Evolutionary conservation across 768 basidiomycete species (phyloP).

Genomic region (Lyophyllum decastes): DNA sequence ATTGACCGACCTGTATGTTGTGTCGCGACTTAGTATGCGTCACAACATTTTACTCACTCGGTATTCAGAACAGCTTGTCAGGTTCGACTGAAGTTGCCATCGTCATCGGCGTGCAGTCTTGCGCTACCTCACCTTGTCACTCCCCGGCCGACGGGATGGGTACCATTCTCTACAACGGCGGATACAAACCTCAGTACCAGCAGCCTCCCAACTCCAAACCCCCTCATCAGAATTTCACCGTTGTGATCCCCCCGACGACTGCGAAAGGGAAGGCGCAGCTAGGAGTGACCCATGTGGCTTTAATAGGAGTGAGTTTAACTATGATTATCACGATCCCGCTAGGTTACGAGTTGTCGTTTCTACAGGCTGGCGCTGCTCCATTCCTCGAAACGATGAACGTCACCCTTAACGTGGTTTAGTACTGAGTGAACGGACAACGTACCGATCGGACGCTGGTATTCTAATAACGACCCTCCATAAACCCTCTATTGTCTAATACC

Average conservation of each 20-base stretch:
- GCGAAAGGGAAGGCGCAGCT: slow-evolving; percentile 33
- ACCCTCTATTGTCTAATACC: neutral
- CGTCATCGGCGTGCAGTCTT: slow-evolving; percentile 44
- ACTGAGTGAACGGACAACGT: no score
- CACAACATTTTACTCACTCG: neutral
- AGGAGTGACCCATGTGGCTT: slow-evolving; percentile 35
- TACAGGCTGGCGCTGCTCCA: slow-evolving; percentile 33
- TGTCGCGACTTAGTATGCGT: neutral
- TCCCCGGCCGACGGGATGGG: slow-evolving; percentile 34
- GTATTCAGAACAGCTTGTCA: slow-evolving; percentile 35
- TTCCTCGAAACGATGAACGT: slow-evolving; percentile 32
- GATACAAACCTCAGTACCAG: slow-evolving; percentile 37
- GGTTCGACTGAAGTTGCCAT: slow-evolving; percentile 45
- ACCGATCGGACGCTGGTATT: neutral
- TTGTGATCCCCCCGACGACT: slow-evolving; percentile 34
- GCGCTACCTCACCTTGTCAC: slow-evolving; percentile 21
- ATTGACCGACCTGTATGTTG: slow-evolving; percentile 47
- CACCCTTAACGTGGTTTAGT: slow-evolving; percentile 27
- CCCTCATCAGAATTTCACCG: slow-evolving; percentile 48
- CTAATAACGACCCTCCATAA: neutral
- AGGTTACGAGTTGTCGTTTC: neutral
- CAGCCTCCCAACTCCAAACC: slow-evolving; percentile 24
- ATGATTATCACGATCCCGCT: neutral
- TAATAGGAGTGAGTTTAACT: slow-evolving; percentile 38
- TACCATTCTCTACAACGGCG: slow-evolving; percentile 47